Evolutionary conservation across 148 eudicot genomes (phyloP).

Genomic region (Polygonum maritimum): DNA sequence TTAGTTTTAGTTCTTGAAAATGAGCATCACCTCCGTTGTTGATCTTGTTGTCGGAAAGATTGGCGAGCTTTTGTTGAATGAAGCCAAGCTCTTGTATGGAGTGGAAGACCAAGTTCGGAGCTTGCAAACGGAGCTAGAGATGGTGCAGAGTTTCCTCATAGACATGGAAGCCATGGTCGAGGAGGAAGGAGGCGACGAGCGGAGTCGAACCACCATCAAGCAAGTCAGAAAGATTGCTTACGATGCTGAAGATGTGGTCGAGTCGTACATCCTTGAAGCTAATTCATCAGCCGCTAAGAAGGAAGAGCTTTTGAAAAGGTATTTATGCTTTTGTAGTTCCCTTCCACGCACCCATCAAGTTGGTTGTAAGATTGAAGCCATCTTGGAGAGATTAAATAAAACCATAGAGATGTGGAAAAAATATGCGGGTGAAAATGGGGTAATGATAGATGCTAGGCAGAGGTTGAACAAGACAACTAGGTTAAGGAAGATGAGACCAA

Average conservation of each 20-base stretch:
- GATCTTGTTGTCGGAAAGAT: not conserved
- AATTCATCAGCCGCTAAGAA: not conserved
- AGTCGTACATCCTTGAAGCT: constrained; percentile 3
- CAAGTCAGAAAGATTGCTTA: constrained; percentile 10
- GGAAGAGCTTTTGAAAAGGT: not conserved
- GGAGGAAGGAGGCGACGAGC: not conserved
- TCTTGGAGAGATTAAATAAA: not conserved
- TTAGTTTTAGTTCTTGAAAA: not conserved
- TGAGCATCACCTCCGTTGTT: not conserved
- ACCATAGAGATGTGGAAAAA: not conserved
- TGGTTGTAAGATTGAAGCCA: constrained; percentile 4
- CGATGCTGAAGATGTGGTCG: constrained; percentile 21
- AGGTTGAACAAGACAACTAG: no score
- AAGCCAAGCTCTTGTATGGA: not conserved
- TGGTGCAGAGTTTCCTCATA: not conserved
- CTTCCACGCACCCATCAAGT: not conserved
- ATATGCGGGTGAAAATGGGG: not conserved
- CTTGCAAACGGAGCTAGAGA: not conserved
- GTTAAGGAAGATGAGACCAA: not conserved
- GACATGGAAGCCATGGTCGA: not conserved
- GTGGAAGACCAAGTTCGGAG: not conserved
- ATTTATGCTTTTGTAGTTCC: not conserved
- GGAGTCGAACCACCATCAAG: not conserved
- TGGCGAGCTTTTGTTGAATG: not conserved
- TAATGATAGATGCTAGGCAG: no score